These are phyloP conservation scores for Puccinia polysora DNA, from an alignment of 1,284 basidiomycete genomes.

Conservation along the genomic window DNA sequence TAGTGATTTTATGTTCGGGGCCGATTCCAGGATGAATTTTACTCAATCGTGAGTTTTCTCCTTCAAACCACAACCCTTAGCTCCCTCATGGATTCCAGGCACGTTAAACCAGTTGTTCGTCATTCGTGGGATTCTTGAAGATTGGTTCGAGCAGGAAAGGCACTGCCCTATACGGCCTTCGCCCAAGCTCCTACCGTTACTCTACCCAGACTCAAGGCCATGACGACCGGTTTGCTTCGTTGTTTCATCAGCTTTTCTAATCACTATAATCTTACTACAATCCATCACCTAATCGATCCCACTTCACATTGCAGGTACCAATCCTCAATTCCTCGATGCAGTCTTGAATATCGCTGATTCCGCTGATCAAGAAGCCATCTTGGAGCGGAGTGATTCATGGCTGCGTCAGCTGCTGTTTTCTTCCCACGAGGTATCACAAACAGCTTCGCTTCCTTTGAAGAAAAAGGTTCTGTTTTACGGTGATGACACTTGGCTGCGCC, in stretches of 20 bases:
- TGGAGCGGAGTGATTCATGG: slow-evolving; percentile 47
- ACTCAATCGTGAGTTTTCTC: slow-evolving; percentile 40
- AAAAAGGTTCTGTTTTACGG: slow-evolving; percentile 45
- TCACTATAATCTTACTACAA: too few relatives aligned
- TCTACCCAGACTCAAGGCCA: slow-evolving; percentile 47
- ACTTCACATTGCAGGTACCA: slow-evolving; percentile 14
- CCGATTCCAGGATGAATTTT: slow-evolving; percentile 45
- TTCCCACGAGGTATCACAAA: background rate
- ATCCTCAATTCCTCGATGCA: slow-evolving; percentile 48
- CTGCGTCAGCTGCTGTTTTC: slow-evolving; percentile 32
- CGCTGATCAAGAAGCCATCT: slow-evolving; percentile 16
- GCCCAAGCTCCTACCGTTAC: slow-evolving; percentile 48
- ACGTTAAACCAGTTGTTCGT: background rate
- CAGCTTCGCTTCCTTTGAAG: background rate
- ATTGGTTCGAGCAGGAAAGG: slow-evolving; percentile 43
- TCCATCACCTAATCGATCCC: too few relatives aligned
- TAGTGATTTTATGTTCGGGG: slow-evolving; percentile 46
- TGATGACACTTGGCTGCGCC: slow-evolving; percentile 48
- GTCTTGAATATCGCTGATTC: slow-evolving; percentile 47
- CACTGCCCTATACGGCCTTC: slow-evolving; percentile 46
- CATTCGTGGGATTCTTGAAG: slow-evolving; percentile 33
- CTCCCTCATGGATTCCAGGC: too few relatives aligned
- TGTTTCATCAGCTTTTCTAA: too few relatives aligned
- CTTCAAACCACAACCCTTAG: background rate
- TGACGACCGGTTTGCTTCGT: slow-evolving; percentile 46